A percentile compares a stretch with the other conserved stretches of the same genome.
These are phyloP conservation scores for Avena atlantica DNA, from an alignment of 176 grass and related monocot genomes.

Conservation along the genomic window DNA sequence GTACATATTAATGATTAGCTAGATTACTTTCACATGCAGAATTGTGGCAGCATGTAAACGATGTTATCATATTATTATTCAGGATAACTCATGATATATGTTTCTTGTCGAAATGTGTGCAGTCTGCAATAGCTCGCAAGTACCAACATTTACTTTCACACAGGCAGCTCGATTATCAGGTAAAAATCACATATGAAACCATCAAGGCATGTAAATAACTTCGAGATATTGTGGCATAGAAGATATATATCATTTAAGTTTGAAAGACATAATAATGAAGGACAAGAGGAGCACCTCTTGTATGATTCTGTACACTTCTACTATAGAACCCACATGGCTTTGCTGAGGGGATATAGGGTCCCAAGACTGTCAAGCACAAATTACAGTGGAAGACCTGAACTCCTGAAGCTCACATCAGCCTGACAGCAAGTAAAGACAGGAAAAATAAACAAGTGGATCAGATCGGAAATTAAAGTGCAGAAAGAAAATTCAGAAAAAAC, in stretches of 20 bases:
- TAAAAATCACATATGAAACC: neutral
- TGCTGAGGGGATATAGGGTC: conserved; percentile 97
- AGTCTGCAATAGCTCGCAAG: conserved; percentile 67
- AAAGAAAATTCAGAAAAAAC: no score
- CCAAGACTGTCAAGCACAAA: conserved; percentile 64
- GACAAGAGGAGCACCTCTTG: conserved; percentile 74
- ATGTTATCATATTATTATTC: neutral
- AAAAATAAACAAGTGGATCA: no score
- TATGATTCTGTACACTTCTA: conserved; percentile 97
- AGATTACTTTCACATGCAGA: conserved; percentile 5
- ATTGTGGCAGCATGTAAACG: neutral
- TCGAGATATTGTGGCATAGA: conserved; percentile 9
- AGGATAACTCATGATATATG: no score
- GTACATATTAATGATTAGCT: conserved; percentile 7
- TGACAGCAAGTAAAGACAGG: no score
- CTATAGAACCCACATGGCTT: conserved; percentile 88
- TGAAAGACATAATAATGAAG: conserved; percentile 12
- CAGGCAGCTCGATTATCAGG: conserved; percentile 2
- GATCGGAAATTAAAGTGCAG: no score
- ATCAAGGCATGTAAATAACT: conserved; percentile 23
- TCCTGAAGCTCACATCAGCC: no score
- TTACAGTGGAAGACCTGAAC: no score
- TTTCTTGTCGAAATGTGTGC: conserved; percentile 15
- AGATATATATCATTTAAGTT: conserved; percentile 7
- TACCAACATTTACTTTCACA: conserved; percentile 33